Percentiles rank a stretch among this genome's conserved stretches.
Evolutionary conservation across 1,139 yeast species (phyloP).

Genomic region (Debaryomyces subglobosus): DNA sequence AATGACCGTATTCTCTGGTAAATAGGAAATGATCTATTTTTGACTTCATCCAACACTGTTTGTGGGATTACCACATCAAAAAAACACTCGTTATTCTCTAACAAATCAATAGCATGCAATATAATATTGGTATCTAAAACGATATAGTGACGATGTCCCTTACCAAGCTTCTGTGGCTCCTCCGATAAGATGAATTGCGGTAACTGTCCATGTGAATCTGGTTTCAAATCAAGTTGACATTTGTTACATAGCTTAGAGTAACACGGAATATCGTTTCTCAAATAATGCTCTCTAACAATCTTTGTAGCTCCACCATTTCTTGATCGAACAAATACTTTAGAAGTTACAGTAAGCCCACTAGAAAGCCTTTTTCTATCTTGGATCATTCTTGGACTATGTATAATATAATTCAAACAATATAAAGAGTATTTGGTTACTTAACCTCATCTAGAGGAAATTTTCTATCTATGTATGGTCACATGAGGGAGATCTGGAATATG

Average conservation of each 20-base stretch:
- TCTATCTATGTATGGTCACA: slow-evolving; percentile 2
- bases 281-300: slow-evolving; percentile 90
- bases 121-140: slow-evolving; percentile 89
- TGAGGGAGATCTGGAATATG: not conserved
- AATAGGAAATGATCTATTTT: slow-evolving; percentile 84
- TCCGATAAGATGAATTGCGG: slow-evolving; percentile 55
- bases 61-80: slow-evolving; percentile 93
- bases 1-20: slow-evolving; percentile 82
- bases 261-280: slow-evolving; percentile 92
- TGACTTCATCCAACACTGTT: slow-evolving; percentile 90
- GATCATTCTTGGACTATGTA: slow-evolving; percentile 15
- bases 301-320: slow-evolving; percentile 89
- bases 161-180: slow-evolving; percentile 45
- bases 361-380: slow-evolving; percentile 48
- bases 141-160: slow-evolving; percentile 62
- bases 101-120: slow-evolving; percentile 83
- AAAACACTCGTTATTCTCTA: slow-evolving; percentile 78
- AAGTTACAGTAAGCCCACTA: slow-evolving; percentile 71
- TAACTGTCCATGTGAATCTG: slow-evolving; percentile 57
- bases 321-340: slow-evolving; percentile 90
- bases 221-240: slow-evolving; percentile 60
- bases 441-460: slow-evolving; percentile 7
- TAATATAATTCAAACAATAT: not conserved
- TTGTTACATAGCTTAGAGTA: slow-evolving; percentile 67
- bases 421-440: not conserved